Base-by-base conservation (phyloP, 2,329 filamentous ascomycete species). In the Alternaria longipes region DNA sequence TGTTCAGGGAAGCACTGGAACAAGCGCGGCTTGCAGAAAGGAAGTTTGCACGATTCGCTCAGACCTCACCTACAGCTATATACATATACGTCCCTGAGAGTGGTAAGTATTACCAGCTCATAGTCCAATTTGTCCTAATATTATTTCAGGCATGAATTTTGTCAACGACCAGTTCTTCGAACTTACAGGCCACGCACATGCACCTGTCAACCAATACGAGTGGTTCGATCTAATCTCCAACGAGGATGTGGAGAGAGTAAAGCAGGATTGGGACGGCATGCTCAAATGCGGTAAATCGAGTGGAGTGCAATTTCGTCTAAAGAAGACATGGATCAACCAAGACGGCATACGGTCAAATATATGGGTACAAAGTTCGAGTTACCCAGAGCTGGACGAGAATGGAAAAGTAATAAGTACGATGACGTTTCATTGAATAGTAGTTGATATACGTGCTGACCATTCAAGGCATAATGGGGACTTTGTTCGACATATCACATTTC, bases 401-500 rank as follows among this genome's bases (percentile, higher is more conserved):
- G 72, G 73, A 0, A 69, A 67, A 9, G 65, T 78, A 4, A 69
- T 65, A 12, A 72, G 70, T 69, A 56, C 28, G 55, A 38, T 50
- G 3, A 0, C 28, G n/a, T 3, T 7, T 11, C n/a, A 14, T n/a
- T 32, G 8, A 4, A 24, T 6, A 8, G 4, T 7, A 3, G 2
- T 11, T 26, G 3, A 16, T 32, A 12, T 11, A 45, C 5, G 5
- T 16, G 12, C 64, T 61, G 9, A 60, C 24, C 45, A 20, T 9
- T 7, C 0, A 44, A 66, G 67, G 68, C 30, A 75, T 79, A 30
- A 70, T 78, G 60, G 78, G 78, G 7, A 76, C 72, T 0, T 58
- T 79, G 4, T 75, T 77, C 26, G 77, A 79, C 38, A 79, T 79
- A 20, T 76, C 73, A 16, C 71, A 75, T 34, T 76, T 79, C 54